A percentile compares a stretch with the other conserved stretches of the same genome.
These are phyloP conservation scores for Ascosphaera pollenicola DNA, from an alignment of 2,329 filamentous ascomycete species.

Conservation along the genomic window DNA sequence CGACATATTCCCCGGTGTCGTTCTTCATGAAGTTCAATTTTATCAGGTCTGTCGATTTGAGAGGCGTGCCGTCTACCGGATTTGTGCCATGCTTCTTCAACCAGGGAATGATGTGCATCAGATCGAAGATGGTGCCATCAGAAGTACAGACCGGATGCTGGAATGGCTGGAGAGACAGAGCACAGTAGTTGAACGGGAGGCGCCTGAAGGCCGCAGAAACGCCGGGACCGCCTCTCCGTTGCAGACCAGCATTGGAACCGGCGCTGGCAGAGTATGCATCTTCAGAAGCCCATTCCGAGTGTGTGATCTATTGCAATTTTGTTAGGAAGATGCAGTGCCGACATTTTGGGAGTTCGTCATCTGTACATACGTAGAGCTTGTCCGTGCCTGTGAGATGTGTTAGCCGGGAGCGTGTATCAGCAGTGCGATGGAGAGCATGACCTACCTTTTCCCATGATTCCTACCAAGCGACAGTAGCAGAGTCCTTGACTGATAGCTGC, in stretches of 20 bases:
- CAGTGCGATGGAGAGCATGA: slow-evolving; percentile 1
- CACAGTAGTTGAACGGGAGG: slow-evolving; percentile 95
- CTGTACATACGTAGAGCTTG: slow-evolving; percentile 24
- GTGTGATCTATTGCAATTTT: slow-evolving; percentile 45
- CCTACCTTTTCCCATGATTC: slow-evolving; percentile 15
- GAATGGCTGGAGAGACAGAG: slow-evolving; percentile 87
- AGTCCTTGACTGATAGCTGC: no score
- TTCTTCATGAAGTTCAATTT: slow-evolving; percentile 85
- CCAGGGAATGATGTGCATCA: slow-evolving; percentile 87
- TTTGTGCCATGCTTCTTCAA: slow-evolving; percentile 86
- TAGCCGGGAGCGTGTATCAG: slow-evolving; percentile 3
- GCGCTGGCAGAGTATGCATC: slow-evolving; percentile 71
- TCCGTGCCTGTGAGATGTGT: slow-evolving; percentile 20
- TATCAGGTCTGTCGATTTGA: slow-evolving; percentile 66
- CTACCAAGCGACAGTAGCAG: no score
- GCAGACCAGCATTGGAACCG: slow-evolving; percentile 44
- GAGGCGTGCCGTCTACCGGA: slow-evolving; percentile 58
- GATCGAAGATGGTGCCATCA: slow-evolving; percentile 77
- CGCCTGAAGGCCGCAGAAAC: slow-evolving; percentile 53
- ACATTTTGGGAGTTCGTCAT: slow-evolving; percentile 1
- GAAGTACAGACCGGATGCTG: slow-evolving; percentile 79
- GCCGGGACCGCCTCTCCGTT: slow-evolving; percentile 28
- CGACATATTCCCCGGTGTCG: slow-evolving; percentile 73
- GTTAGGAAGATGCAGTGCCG: slow-evolving; percentile 6
- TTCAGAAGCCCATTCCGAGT: slow-evolving; percentile 88